Conservation (phyloP, 164 flowering plant genomes). For the Chloranthus sessilifolius region DNA sequence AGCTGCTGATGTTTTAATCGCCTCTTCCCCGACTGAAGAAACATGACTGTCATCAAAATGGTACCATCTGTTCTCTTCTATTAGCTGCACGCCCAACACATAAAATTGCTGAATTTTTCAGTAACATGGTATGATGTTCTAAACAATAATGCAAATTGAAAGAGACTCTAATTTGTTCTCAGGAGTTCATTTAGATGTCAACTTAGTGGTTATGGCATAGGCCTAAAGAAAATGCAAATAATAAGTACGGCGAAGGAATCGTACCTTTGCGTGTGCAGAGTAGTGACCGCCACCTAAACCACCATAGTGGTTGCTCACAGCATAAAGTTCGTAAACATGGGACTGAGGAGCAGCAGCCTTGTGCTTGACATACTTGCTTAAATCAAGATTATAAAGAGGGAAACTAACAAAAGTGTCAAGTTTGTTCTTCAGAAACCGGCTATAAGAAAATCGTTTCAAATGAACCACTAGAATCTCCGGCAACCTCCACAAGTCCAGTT, state of each 20-base stretch:
- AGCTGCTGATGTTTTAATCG: slow-evolving; percentile 78
- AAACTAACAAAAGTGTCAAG: slow-evolving; percentile 86
- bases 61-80: slow-evolving; percentile 80
- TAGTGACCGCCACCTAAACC: slow-evolving; percentile 98
- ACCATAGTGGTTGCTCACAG: slow-evolving; percentile 96
- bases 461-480: slow-evolving; percentile 93
- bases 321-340: slow-evolving; percentile 75
- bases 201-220: too few relatives aligned
- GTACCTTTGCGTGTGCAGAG: slow-evolving; percentile 90
- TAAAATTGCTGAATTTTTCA: too few relatives aligned
- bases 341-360: slow-evolving; percentile 35
- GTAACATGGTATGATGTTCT: too few relatives aligned
- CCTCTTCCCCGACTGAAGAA: slow-evolving; percentile 53
- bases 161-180: too few relatives aligned
- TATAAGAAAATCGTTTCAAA: slow-evolving; percentile 86
- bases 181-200: too few relatives aligned
- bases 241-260: too few relatives aligned
- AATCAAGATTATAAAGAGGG: slow-evolving; percentile 74
- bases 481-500: slow-evolving; percentile 91
- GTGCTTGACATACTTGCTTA: slow-evolving; percentile 65
- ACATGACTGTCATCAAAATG: slow-evolving; percentile 89
- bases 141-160: too few relatives aligned
- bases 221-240: too few relatives aligned
- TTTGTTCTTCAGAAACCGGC: slow-evolving; percentile 80
- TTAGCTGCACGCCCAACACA: slow-evolving; percentile 58